Base-by-base conservation (phyloP, 306 rosid genomes). In the Corylus avellana region DNA sequence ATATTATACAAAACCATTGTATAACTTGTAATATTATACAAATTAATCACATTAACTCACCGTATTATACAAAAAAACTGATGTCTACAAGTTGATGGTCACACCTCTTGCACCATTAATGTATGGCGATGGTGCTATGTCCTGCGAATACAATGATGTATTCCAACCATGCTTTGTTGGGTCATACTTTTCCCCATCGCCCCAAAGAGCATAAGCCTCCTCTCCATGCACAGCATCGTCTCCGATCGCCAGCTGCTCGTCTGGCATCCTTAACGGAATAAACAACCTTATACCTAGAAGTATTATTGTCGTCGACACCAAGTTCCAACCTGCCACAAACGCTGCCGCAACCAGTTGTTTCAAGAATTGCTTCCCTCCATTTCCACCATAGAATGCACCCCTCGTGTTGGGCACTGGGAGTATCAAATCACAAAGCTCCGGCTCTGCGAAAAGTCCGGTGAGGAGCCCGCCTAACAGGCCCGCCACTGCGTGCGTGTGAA, bases 151-250 rank as follows among this genome's bases (percentile, higher is more conserved):
- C 8, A 49, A 5, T 1, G 88, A 59, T 5, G 76, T 57, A 44
- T 75, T 73, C 83, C 88, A 73, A 4, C 96, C 96, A 84, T 95
- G 99, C 74, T 77, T 88, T 2, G 95, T 91, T 0, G 97, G 96
- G 70, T 93, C 99, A 61, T 80, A 95, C 80, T 85, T 95, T 49
- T 95, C 99, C 10, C 99, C 99, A 17, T 95, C 99, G 17, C 98
- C 99, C 99, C 99, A 95, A 35, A 95, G 97, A 2, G 98, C 99
- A 49, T 93, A 95, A 54, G 99, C 99, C 77, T 93, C 98, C 80
- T 95, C 99, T 0, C 99, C 99, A 46, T 95, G 99, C 68, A 88
- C 98, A 0, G 99, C 99, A 0, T 95, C 99, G 8, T 95, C 99
- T 5, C 99, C 99, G 47, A 91, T 93, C 29, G 86, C 80, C 0